Conservation (phyloP, 2,329 filamentous ascomycete genomes). For the Lachnellula subtilissima region DNA sequence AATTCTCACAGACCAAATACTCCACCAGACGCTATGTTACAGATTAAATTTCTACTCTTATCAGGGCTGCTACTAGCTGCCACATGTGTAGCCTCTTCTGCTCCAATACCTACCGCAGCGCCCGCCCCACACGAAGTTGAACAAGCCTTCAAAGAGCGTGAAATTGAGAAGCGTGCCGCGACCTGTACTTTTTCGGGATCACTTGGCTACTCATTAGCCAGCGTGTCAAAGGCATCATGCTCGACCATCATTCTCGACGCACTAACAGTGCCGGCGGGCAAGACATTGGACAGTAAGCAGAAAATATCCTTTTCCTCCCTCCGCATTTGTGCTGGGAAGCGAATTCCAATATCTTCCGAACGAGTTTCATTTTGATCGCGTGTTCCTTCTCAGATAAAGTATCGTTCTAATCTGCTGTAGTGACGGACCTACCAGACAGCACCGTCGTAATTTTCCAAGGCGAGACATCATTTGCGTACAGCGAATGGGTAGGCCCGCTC, state of each 20-base stretch:
- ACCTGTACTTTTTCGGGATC: conserved; percentile 51
- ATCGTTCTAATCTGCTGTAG: conserved; percentile 18
- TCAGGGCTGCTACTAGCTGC: not conserved
- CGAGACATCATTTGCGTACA: conserved; percentile 61
- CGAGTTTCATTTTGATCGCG: not conserved
- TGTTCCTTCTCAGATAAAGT: not conserved
- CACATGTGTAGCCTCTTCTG: not conserved
- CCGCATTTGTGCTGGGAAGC: too few relatives aligned
- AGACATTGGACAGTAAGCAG: conserved; percentile 45
- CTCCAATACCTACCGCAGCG: conserved; percentile 9
- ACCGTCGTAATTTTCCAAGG: conserved; percentile 54
- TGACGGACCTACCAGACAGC: not conserved
- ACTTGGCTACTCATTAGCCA: conserved; percentile 39
- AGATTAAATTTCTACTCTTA: not conserved
- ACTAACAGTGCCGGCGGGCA: conserved; percentile 52
- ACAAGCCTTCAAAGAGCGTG: not conserved
- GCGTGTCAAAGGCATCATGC: conserved; percentile 46
- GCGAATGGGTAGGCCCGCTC: conserved; percentile 60
- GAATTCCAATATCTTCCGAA: not conserved
- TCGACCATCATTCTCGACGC: conserved; percentile 47
- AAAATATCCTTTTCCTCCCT: too few relatives aligned
- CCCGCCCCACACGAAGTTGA: not conserved
- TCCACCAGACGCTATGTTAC: not conserved
- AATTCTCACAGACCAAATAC: not conserved
- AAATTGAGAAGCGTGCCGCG: conserved; percentile 19